These are phyloP conservation scores for Amanita inopinata DNA, from an alignment of 768 basidiomycete genomes.

Conservation along the genomic window DNA sequence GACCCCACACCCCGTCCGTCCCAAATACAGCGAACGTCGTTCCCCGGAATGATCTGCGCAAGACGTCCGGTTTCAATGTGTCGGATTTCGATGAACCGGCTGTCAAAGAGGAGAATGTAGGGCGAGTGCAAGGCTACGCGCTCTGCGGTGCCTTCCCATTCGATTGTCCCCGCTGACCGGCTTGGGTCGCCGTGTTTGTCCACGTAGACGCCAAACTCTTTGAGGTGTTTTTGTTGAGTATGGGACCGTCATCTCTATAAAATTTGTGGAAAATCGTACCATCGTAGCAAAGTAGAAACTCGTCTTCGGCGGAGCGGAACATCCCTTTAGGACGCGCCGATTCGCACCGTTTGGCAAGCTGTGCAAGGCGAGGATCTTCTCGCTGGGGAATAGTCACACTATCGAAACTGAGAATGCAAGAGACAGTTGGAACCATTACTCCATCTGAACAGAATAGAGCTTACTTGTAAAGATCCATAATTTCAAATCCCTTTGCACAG, in stretches of 20 bases:
- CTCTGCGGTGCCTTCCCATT: slow-evolving; percentile 93
- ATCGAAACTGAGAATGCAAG: slow-evolving; percentile 43
- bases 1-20: slow-evolving; percentile 42
- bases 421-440: slow-evolving; percentile 1
- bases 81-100: slow-evolving; percentile 84
- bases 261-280: slow-evolving; percentile 34
- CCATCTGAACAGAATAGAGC: slow-evolving; percentile 15
- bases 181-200: slow-evolving; percentile 87
- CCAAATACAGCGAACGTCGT: slow-evolving; percentile 81
- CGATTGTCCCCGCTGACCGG: slow-evolving; percentile 60
- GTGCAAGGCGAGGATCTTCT: slow-evolving; percentile 51
- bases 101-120: slow-evolving; percentile 80
- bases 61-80: slow-evolving; percentile 74
- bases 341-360: slow-evolving; percentile 73
- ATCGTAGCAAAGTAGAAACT: slow-evolving; percentile 85
- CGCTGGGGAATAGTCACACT: slow-evolving; percentile 83
- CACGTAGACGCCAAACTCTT: slow-evolving; percentile 89
- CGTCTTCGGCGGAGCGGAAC: slow-evolving; percentile 79
- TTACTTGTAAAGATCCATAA: slow-evolving; percentile 91
- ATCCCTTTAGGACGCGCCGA: slow-evolving; percentile 79
- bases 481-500: slow-evolving; percentile 92
- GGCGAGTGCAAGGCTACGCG: slow-evolving; percentile 85
- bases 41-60: slow-evolving; percentile 73
- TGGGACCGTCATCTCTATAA: background rate
- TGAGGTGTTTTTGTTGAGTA: background rate